Conservation (phyloP, 805 yeast species). For the Brettanomyces bruxellensis region DNA sequence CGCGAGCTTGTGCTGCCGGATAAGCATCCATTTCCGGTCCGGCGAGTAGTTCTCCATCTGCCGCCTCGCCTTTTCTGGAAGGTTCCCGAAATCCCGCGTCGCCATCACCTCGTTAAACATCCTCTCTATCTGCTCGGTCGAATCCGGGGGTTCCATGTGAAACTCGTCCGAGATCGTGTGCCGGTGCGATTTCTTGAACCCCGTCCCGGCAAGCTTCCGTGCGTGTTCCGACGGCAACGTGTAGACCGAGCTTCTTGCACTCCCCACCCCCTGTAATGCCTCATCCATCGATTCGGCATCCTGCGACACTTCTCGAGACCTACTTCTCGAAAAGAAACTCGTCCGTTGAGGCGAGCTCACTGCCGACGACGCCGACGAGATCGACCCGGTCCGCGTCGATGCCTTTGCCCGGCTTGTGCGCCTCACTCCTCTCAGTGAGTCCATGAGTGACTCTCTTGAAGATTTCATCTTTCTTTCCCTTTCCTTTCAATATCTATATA, state of each 20-base stretch:
- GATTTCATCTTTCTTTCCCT: too few species aligned
- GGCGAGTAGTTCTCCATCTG: constrained; percentile 69
- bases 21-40: constrained; percentile 85
- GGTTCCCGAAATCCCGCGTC: constrained; percentile 62
- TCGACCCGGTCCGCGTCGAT: neutral
- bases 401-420: neutral
- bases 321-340: constrained; percentile 8
- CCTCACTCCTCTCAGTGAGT: constrained; percentile 5
- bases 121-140: constrained; percentile 57
- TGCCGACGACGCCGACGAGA: neutral
- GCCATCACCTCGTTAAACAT: constrained; percentile 77
- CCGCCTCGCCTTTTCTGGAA: constrained; percentile 57
- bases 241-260: constrained; percentile 12
- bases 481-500: too few species aligned
- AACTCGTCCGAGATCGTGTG: constrained; percentile 31
- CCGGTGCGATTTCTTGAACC: constrained; percentile 24
- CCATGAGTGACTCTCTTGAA: constrained; percentile 1
- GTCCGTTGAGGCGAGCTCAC: constrained; percentile 17
- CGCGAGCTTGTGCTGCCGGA: constrained; percentile 75
- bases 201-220: constrained; percentile 17
- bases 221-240: constrained; percentile 21
- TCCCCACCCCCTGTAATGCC: constrained; percentile 17
- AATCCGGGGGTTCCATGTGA: constrained; percentile 56
- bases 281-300: constrained; percentile 7
- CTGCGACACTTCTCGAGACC: neutral